Evolutionary conservation across 768 basidiomycete genomes (phyloP), one percentile per base, ranked within the genome.

Genomic region (Mrakia gelida): DNA sequence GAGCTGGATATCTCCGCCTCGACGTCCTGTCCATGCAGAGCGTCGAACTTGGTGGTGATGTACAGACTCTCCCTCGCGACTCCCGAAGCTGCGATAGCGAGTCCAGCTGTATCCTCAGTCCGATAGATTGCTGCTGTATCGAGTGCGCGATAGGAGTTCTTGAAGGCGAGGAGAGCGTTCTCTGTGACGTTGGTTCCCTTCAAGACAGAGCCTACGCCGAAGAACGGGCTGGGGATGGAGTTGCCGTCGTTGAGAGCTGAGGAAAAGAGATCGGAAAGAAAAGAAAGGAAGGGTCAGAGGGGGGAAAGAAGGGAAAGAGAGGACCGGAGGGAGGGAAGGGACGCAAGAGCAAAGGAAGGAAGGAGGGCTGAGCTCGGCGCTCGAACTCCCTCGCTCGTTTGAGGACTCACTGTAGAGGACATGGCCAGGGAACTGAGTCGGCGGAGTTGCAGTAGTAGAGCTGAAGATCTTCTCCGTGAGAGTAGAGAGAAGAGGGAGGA

Each of bases 1-100:
- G 90, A 90, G n/a, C 83, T 85, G 56, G 87, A 81, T 16, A 93
- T 82, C 0, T 87, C 85, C 6, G 86, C 85, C 73, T 85, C 86
- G 49, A 91, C 88, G 79, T 86, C 83, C 13, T 87, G 87, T 0
- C 85, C 84, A 11, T 80, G 80, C 9, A 85, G 73, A 32, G 38
- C 10, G 54, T 6, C 72, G 63, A 90, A 84, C 80, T 91, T 84
- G 54, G 82, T 82, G 11, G 89, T 89, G 80, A 92, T 86, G 83
- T 87, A 92, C 15, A 92, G 82, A 71, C 82, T 71, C 65, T 83
- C 81, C 38, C 84, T 63, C 3, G 81, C 68, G 13, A 83, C 70
- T 3, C 80, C 82, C 77, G 79, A 52, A n/a, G n/a, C 26, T 6
- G 28, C 62, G 56, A 78, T 67, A 0, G 77, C 77, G n/a, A 76